Base-by-base conservation (phyloP, 495 filamentous ascomycete genomes). In the Podospora pseudopauciseta region DNA sequence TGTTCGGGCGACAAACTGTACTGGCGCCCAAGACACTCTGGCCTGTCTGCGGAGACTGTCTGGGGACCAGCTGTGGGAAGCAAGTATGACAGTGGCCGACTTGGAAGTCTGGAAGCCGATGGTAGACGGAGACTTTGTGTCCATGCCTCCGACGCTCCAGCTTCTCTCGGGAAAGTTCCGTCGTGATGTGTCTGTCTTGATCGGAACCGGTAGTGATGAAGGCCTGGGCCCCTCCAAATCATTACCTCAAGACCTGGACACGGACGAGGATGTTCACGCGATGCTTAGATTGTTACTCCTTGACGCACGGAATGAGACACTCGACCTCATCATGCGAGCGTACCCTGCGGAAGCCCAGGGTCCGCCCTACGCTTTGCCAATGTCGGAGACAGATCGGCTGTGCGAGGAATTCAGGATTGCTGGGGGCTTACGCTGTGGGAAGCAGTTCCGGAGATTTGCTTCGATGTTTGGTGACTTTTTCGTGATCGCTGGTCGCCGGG, bases 361-460 rank as follows among this genome's bases (percentile, higher is more conserved):
- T 11, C 64, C 64, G 15, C 64, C 64, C 9, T 66, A 66, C 39
- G 54, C 64, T 4, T 27, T 57, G 26, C 64, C 64, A 4, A 59
- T 44, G 13, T 58, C 64, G 2, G 26, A 59, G 15, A 57, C 54
- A 26, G n/a, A 20, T 18, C 64, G 64, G 3, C 57, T 66, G 13
- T 66, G 64, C n/a, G 28, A 26, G 28, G 64, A 32, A 19, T 30
- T 66, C 49, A 58, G 57, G 54, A 55, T 28, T 13, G 55, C 53
- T n/a, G 39, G 39, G 9, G 64, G 64, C 15, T n/a, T 57, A 9
- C 54, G 34, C 18, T 66, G 64, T 30, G 64, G 64, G 26, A 55
- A 53, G 19, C 64, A 66, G 64, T 66, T 57, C 55, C 23, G 55
- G 26, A 53, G 64, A 32, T n/a, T 66, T n/a, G 64, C 64, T 23